A percentile compares a stretch with the other conserved stretches of the same genome.
Evolutionary conservation across 2,329 filamentous ascomycete species (phyloP).

Genomic region (Aspergillus cejpii): DNA sequence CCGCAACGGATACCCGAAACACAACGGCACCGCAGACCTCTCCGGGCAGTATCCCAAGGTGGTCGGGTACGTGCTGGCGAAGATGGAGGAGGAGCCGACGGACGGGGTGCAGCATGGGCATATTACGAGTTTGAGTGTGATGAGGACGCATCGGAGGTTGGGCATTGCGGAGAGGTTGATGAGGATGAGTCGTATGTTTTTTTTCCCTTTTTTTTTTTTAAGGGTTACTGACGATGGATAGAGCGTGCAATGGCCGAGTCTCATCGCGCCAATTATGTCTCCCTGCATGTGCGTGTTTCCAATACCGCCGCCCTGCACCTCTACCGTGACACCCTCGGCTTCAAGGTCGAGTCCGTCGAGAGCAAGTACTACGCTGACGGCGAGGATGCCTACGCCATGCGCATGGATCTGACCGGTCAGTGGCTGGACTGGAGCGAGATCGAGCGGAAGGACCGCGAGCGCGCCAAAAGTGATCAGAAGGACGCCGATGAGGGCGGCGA

Average conservation of each 20-base stretch:
- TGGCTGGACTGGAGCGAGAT: constrained; percentile 46
- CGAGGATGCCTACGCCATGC: constrained; percentile 93
- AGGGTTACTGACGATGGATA: constrained; percentile 31
- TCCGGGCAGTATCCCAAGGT: constrained; percentile 75
- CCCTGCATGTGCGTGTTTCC: constrained; percentile 88
- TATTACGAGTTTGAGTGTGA: constrained; percentile 90
- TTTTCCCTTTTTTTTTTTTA: constrained; percentile 1
- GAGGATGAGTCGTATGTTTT: constrained; percentile 75
- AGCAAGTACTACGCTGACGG: constrained; percentile 73
- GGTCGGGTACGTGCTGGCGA: constrained; percentile 97
- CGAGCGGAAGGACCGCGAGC: constrained; percentile 34
- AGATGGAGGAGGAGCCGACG: constrained; percentile 97
- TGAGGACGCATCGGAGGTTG: constrained; percentile 85
- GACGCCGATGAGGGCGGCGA: constrained; percentile 60
- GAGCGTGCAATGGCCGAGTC: constrained; percentile 96
- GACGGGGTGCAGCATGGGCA: constrained; percentile 91
- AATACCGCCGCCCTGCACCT: constrained; percentile 86
- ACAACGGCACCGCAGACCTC: constrained; percentile 47
- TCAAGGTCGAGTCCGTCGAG: constrained; percentile 67
- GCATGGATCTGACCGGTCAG: constrained; percentile 62
- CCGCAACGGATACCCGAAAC: constrained; percentile 63
- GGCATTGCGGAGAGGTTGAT: constrained; percentile 97
- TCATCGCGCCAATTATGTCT: constrained; percentile 85
- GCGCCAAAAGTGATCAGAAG: constrained; percentile 27
- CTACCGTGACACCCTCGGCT: constrained; percentile 87